Evolutionary conservation across 164 flowering plant genomes (phyloP), one percentile per base, ranked within the genome.

Genomic region (Sedum album): DNA sequence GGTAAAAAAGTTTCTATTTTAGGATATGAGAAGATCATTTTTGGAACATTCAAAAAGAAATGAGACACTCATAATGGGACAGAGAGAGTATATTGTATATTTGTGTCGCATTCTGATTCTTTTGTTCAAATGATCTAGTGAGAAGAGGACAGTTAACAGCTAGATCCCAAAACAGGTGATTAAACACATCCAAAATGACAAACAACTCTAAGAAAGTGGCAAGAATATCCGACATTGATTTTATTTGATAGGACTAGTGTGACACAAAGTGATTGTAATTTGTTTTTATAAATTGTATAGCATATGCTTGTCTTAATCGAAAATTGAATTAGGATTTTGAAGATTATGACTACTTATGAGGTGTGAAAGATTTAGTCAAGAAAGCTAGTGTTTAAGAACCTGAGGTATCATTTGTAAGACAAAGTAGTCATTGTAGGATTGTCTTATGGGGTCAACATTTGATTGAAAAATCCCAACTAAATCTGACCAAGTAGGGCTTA

Each of bases 181-280:
- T 23, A 53, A 53, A 53, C 9, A 23, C n/a, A 28, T 53, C 28
- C 28, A 53, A 8, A 11, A 23, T 53, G 60, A 53, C 60, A 53
- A 53, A 53, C 60, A 53, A 53, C 60, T 53, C 23, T 53, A 53
- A 53, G 60, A 53, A 23, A 17, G n/a, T n/a, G 23, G 55, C 14
- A 23, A 21, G 60, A 53, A 23, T 53, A 23, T 53, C 60, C 25
- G 60, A 53, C 60, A 53, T 53, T 53, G 60, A 53, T 53, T 53
- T 53, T 21, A 14, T 53, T 53, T 53, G 60, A 6, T 13, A 17
- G 17, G 11, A 53, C 60, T 23, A 7, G 30, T 53, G 28, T 53
- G 60, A 53, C 14, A 53, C 57, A 49, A 49, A 21, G 48, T 44
- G 48, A 20, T n/a, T 21, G 57, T n/a, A n/a, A 10, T 5, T n/a